Conservation (phyloP, 768 basidiomycete genomes). For the Rhizopogon rudus region DNA sequence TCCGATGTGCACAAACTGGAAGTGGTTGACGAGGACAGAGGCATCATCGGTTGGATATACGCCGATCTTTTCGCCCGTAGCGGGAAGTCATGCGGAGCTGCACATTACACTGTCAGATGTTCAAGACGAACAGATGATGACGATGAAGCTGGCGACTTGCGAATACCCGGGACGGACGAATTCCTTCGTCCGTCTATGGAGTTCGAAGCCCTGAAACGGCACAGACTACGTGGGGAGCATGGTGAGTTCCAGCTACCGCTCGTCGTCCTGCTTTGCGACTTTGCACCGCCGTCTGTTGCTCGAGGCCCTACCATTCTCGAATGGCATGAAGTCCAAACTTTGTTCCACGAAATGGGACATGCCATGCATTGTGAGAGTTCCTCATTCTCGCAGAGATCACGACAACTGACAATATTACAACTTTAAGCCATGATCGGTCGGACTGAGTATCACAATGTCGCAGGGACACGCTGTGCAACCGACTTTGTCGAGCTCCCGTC, state of each 20-base stretch:
- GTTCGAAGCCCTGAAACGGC: slow-evolving; percentile 61
- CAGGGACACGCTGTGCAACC: slow-evolving; percentile 95
- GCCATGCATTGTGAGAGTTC: slow-evolving; percentile 92
- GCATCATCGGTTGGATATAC: slow-evolving; percentile 91
- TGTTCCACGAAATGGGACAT: slow-evolving; percentile 99
- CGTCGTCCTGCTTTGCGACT: slow-evolving; percentile 89
- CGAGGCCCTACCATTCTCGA: slow-evolving; percentile 69
- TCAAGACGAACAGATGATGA: slow-evolving; percentile 91
- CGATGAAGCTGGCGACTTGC: slow-evolving; percentile 64
- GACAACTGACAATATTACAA: slow-evolving; percentile 3
- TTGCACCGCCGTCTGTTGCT: slow-evolving; percentile 56
- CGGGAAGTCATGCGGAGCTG: slow-evolving; percentile 88
- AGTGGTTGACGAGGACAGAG: slow-evolving; percentile 85
- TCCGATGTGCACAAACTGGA: slow-evolving; percentile 84
- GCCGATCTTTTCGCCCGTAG: slow-evolving; percentile 83
- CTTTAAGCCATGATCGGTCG: slow-evolving; percentile 90
- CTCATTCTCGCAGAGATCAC: neutral
- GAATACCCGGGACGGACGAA: slow-evolving; percentile 32
- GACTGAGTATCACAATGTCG: slow-evolving; percentile 96
- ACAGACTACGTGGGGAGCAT: slow-evolving; percentile 53
- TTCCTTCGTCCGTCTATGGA: slow-evolving; percentile 45
- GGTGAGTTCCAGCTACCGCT: slow-evolving; percentile 86
- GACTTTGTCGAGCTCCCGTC: slow-evolving; percentile 98
- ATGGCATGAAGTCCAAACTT: slow-evolving; percentile 91
- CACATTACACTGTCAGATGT: slow-evolving; percentile 97